Evolutionary conservation across 805 yeast species (phyloP), one percentile per base, ranked within the genome.

Genomic region (Brettanomyces anomalus): DNA sequence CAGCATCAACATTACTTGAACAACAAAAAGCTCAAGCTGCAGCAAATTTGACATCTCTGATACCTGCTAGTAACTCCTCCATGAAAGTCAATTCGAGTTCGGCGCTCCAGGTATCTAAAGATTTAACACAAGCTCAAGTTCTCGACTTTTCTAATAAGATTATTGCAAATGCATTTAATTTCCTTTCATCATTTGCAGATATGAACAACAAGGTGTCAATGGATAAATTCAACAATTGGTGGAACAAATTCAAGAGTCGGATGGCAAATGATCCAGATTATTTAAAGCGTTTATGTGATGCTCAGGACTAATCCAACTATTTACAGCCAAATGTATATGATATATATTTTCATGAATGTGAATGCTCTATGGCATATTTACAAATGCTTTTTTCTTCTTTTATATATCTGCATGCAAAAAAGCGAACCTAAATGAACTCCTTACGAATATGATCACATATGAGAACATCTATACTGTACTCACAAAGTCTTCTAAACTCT

Each of bases 81-180:
- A 36, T 48, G 3, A 24, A 24, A 24, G 6, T 11, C 6, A 37
- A 41, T 15, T 42, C 57, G 56, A 15, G 18, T 14, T 26, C 30
- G 20, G 58, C 44, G 53, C 56, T 50, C 4, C 45, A 43, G 15
- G 42, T 49, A 1, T 52, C 54, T 4, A 19, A 31, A 3, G 39
- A 43, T 8, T 37, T 54, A 30, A 45, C 52, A 4, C 57, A 52
- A 38, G 51, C 52, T 10, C 60, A 58, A 35, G 49, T 62, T 2
- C 83, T 87, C 2, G 64, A 65, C 0, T 61, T 90, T 44, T 96
- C 97, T 2, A 85, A 84, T 47, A 85, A 85, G 57, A 87, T 93
- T 44, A 94, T 93, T 17, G 80, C 80, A 33, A 87, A 93, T 61
- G 97, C 97, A 2, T 93, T 90, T 64, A 89, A 93, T 57, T 93